Percentiles rank a stretch among this genome's conserved stretches.
phyloP scores from a whole-genome alignment of 2,329 filamentous ascomycete species.

The Xylaria polymorpha region DNA sequence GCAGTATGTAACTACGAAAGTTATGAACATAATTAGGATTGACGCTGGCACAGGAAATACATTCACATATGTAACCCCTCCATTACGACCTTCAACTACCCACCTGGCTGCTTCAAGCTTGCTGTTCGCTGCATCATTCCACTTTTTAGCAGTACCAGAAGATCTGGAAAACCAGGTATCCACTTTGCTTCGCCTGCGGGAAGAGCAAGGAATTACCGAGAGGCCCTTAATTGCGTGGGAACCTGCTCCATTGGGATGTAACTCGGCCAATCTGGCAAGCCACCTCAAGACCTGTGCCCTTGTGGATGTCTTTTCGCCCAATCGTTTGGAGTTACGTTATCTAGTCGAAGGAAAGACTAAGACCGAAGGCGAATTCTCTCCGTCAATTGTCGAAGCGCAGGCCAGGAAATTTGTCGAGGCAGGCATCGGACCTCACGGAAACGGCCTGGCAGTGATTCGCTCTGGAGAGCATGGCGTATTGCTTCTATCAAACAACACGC shows the following conservation, averaged over 20 bases:
- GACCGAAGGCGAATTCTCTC: conserved; percentile 21
- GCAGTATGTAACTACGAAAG: conserved; percentile 12
- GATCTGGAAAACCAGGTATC: conserved; percentile 23
- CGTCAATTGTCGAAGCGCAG: conserved; percentile 9
- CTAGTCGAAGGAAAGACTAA: conserved; percentile 20
- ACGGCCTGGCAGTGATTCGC: conserved; percentile 20
- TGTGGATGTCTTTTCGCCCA: conserved; percentile 32
- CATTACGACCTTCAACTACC: conserved; percentile 17
- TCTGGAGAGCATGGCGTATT: conserved; percentile 31
- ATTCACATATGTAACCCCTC: conserved; percentile 25
- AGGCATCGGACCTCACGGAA: conserved; percentile 15
- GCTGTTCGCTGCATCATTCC: conserved; percentile 21
- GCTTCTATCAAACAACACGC: not conserved
- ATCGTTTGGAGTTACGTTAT: conserved; percentile 24
- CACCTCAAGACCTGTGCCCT: conserved; percentile 16
- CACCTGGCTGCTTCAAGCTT: conserved; percentile 15
- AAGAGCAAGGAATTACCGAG: conserved; percentile 21
- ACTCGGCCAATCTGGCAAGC: not conserved
- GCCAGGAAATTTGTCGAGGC: conserved; percentile 6
- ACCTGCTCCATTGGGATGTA: conserved; percentile 28
- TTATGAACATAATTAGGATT: not conserved
- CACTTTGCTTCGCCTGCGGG: conserved; percentile 20
- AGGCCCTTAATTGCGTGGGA: conserved; percentile 32
- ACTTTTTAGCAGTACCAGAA: conserved; percentile 26
- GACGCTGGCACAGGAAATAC: conserved; percentile 18